These are phyloP conservation scores for Globisporangium polare DNA, from an alignment of 352 stramenopile genomes.

Conservation along the genomic window DNA sequence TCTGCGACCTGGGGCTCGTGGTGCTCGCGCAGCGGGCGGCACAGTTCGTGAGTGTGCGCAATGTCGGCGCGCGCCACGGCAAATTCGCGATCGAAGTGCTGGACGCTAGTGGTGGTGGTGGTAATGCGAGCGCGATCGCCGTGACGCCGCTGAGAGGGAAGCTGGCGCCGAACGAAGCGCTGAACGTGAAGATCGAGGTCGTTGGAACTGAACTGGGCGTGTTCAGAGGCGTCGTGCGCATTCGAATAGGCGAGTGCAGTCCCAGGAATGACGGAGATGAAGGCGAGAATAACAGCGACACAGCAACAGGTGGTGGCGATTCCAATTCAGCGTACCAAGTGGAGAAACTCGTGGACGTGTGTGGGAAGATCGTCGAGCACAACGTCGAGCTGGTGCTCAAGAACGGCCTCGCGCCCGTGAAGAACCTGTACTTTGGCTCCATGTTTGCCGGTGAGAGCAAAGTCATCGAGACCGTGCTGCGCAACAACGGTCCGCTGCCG, in stretches of 20 bases:
- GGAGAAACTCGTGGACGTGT: constrained; percentile 81
- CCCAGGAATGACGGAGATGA: constrained; percentile 9
- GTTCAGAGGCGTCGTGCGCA: constrained; percentile 40
- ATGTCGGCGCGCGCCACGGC: constrained; percentile 36
- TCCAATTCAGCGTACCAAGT: constrained; percentile 11
- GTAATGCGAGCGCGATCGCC: not conserved
- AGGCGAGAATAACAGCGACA: constrained; percentile 9
- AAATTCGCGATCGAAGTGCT: constrained; percentile 55
- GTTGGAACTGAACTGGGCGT: constrained; percentile 27
- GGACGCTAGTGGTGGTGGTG: constrained; percentile 5
- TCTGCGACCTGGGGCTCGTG: constrained; percentile 65
- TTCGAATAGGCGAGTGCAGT: constrained; percentile 35
- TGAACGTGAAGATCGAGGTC: constrained; percentile 49
- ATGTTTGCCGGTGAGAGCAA: constrained; percentile 62
- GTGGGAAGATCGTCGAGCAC: constrained; percentile 77
- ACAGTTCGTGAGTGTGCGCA: constrained; percentile 49
- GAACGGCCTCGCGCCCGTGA: constrained; percentile 38
- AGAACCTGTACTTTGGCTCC: constrained; percentile 61
- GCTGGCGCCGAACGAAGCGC: constrained; percentile 26
- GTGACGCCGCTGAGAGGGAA: constrained; percentile 32
- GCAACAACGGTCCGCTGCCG: constrained; percentile 74
- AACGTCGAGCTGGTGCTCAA: constrained; percentile 75
- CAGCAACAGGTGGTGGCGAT: not conserved
- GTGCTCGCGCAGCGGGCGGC: constrained; percentile 55
- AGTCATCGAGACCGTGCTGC: constrained; percentile 57